Base-by-base conservation (phyloP, 306 rosid genomes). In the Prosopis cineraria region DNA sequence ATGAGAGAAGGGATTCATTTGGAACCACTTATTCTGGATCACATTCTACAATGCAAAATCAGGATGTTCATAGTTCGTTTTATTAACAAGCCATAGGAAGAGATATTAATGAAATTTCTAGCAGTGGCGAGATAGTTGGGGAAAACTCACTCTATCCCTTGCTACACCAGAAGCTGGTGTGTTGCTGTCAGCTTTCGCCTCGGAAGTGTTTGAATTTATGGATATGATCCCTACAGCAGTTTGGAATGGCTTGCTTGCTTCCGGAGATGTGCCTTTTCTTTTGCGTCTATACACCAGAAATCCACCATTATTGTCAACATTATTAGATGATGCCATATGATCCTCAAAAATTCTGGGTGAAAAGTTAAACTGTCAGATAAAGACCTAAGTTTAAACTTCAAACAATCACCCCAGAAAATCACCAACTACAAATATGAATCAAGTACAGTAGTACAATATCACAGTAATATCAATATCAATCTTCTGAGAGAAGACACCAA, bases 71-170 rank as follows among this genome's bases (percentile, higher is more conserved):
- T 3, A 20, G 62, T 3, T 20, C 12, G 63, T 31, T 62, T 6
- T 52, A 34, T 1, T 25, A 71, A 31, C 63, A 30, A 55, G 6
- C 40, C 34, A 39, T 59, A 60, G 29, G 5, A 74, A 4, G 14
- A 27, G n/a, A 62, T 20, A 16, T 4, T 19, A 43, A 11, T 43
- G 13, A 60, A 53, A n/a, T 53, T 22, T 47, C 22, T 10, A 41
- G 45, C 71, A 41, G 3, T 30, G 70, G 44, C 12, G 3, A 20
- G 31, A 6, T 3, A 77, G 41, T 31, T 31, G n/a, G 43, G 29
- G 65, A 66, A 45, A 63, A 17, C 78, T 72, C 47, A 79, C 78
- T 63, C 10, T 27, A 58, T 68, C 30, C 27, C 30, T 8, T 17
- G 25, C 67, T 52, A 3, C 36, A 27, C 44, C 10, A 27, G 8